Evolutionary conservation across 257 asterid species (phyloP).

Genomic region (Penstemon davidsonii): DNA sequence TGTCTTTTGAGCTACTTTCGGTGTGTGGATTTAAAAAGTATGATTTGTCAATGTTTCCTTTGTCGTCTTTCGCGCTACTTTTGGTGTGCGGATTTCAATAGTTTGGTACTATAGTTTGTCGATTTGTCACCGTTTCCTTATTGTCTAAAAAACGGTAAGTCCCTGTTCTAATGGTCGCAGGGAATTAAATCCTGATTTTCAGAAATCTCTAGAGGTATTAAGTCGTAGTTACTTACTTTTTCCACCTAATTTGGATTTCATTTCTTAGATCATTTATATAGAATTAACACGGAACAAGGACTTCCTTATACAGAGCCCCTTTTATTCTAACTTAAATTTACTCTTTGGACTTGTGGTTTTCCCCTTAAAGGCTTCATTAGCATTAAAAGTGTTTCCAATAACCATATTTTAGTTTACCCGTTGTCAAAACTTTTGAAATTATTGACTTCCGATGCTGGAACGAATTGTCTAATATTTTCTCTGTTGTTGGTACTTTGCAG

Average conservation of each 20-base stretch:
- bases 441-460: background rate
- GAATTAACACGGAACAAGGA: background rate
- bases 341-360: background rate
- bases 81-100: conserved; percentile 1
- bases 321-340: conserved; percentile 18
- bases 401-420: background rate
- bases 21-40: conserved; percentile 6
- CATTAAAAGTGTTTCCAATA: background rate
- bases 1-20: conserved; percentile 10
- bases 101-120: conserved; percentile 30
- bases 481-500: background rate
- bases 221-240: background rate
- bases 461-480: too few relatives aligned
- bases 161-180: background rate
- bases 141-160: background rate
- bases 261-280: background rate
- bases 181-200: background rate
- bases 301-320: conserved; percentile 2
- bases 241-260: conserved; percentile 12
- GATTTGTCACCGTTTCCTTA: background rate
- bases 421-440: background rate
- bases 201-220: conserved; percentile 7
- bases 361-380: background rate
- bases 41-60: background rate
- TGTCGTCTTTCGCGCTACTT: conserved; percentile 12